A percentile compares a stretch with the other conserved stretches of the same genome.
phyloP scores from a whole-genome alignment of 139 green algal species.

The Chlorella sp. region DNA sequence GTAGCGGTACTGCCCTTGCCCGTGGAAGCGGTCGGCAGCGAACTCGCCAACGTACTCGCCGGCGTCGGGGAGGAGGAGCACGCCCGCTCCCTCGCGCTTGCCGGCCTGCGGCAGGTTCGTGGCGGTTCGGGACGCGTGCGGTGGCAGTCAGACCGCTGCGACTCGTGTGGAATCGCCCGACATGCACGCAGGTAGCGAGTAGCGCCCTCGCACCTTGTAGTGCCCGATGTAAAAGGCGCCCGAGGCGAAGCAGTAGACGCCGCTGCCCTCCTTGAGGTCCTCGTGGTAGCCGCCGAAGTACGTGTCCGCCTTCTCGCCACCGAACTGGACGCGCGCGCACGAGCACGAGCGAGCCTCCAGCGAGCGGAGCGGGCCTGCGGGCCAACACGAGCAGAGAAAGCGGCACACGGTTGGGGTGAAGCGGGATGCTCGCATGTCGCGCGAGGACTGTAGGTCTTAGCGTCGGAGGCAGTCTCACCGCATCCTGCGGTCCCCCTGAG shows the following conservation, averaged over 20 bases:
- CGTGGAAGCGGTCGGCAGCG: constrained; percentile 55
- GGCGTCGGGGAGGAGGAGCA: constrained; percentile 57
- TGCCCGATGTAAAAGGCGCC: constrained; percentile 44
- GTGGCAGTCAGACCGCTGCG: too few species aligned
- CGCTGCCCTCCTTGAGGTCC: constrained; percentile 46
- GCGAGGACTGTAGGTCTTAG: too few species aligned
- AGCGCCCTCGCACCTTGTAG: constrained; percentile 23
- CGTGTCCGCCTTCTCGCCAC: constrained; percentile 43
- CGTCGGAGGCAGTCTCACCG: too few species aligned
- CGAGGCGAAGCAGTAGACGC: constrained; percentile 59
- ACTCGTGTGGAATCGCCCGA: too few species aligned
- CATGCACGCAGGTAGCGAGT: too few species aligned
- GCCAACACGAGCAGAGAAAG: not conserved
- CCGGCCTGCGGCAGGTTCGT: constrained; percentile 24
- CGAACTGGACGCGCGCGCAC: constrained; percentile 28
- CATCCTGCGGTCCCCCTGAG: too few species aligned
- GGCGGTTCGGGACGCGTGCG: too few species aligned
- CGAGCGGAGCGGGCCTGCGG: not conserved
- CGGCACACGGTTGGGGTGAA: not conserved
- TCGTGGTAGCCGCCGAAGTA: constrained; percentile 58
- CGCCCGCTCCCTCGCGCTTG: constrained; percentile 44
- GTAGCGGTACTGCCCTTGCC: constrained; percentile 44
- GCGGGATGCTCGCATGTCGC: too few species aligned
- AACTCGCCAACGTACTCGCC: constrained; percentile 54
- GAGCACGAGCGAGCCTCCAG: constrained; percentile 8